Conservation (phyloP, 1,284 basidiomycete genomes). For the Sanghuangporus sanghuang region DNA sequence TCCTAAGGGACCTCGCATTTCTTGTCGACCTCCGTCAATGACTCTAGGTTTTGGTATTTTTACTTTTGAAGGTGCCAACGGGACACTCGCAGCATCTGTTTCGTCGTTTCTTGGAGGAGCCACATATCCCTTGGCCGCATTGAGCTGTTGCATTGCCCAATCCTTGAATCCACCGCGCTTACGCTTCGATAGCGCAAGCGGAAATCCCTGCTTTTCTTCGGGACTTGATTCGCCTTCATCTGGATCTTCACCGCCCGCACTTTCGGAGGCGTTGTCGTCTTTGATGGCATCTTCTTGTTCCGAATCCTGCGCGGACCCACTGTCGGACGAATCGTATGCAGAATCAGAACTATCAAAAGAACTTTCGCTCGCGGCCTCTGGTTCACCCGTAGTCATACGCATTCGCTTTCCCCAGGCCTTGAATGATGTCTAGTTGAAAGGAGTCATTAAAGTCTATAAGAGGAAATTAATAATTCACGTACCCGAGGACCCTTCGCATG, state of each 20-base stretch:
- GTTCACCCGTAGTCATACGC: neutral
- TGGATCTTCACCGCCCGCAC: slow-evolving; percentile 18
- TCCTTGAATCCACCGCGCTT: slow-evolving; percentile 68
- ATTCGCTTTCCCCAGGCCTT: slow-evolving; percentile 39
- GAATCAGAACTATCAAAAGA: slow-evolving; percentile 79
- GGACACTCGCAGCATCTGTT: neutral
- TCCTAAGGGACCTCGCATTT: slow-evolving; percentile 66
- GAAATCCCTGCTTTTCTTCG: slow-evolving; percentile 16
- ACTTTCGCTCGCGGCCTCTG: slow-evolving; percentile 31
- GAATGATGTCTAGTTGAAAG: slow-evolving; percentile 29
- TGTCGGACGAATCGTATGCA: slow-evolving; percentile 44
- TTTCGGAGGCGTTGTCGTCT: slow-evolving; percentile 17
- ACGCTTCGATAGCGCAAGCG: slow-evolving; percentile 26
- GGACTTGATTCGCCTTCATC: slow-evolving; percentile 21
- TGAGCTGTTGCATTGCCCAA: slow-evolving; percentile 80
- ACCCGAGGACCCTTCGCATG: slow-evolving; percentile 41
- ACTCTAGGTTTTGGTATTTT: slow-evolving; percentile 38
- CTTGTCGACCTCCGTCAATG: slow-evolving; percentile 27
- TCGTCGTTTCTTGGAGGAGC: slow-evolving; percentile 25
- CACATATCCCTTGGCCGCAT: slow-evolving; percentile 48
- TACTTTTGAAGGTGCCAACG: slow-evolving; percentile 21
- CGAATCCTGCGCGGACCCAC: slow-evolving; percentile 26
- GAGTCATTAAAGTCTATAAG: neutral
- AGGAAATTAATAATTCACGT: slow-evolving; percentile 17
- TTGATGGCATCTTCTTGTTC: neutral